Evolutionary conservation across 2,329 filamentous ascomycete genomes (phyloP), one percentile per base, ranked within the genome.

Genomic region (Hymenoscyphus scutula): DNA sequence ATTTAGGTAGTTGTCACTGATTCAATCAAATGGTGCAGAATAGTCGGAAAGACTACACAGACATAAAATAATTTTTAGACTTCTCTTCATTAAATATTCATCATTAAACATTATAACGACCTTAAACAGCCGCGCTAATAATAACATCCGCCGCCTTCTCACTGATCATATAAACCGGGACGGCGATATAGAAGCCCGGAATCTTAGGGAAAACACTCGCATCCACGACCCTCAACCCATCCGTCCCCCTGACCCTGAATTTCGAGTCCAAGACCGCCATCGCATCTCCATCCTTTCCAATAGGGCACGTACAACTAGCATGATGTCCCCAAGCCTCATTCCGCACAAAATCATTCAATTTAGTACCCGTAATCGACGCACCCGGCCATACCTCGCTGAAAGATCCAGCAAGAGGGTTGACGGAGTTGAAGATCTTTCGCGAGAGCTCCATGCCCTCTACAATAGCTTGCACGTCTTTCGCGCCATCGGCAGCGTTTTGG

Each of bases 181-280:
- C 71, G 5, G 79, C 78, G 27, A 81, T 78, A 67, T 82, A 84
- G 60, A 76, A 81, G 65, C 83, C 84, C 1, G 76, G 76, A 34
- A 76, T 83, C 61, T 77, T 77, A 1, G 83, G 82, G 61, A 83
- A 88, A 0, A 82, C 78, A 27, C 78, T 82, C 0, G 84, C 85
- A 74, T 89, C 85, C 0, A 88, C 85, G 4, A 89, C 84, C 73
- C 65, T 76, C 56, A 89, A 69, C 0, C 68, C 70, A 60, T 70
- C 68, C 30, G 74, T 67, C 58, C 77, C 61, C 30, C 29, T 63
- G 56, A 73, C 73, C 53, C 75, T 73, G 30, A 73, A 76, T 8
- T 65, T 68, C 70, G 74, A 77, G 37, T 77, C 70, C 58, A 78
- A 51, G 29, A 81, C 76, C 19, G 59, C 80, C 45, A 76, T 78